Conservation (phyloP, 1,139 yeast species). For the Pichia cactophila region DNA sequence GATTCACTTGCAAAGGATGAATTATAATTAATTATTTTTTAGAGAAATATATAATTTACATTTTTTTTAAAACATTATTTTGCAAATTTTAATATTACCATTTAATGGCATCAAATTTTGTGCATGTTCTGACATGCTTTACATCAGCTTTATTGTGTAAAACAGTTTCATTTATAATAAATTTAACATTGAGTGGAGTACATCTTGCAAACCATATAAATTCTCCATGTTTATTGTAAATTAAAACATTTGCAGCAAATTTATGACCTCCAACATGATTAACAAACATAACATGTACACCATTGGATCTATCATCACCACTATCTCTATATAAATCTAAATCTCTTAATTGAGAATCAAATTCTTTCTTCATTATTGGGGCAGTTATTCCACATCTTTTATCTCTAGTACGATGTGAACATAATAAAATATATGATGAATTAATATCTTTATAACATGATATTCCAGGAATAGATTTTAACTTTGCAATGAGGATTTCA, state of each 20-base stretch:
- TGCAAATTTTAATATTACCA: slow-evolving; percentile 36
- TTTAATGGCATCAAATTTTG: slow-evolving; percentile 42
- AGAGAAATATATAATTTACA: not conserved
- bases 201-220: slow-evolving; percentile 86
- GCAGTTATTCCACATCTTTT: slow-evolving; percentile 93
- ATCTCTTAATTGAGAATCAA: slow-evolving; percentile 67
- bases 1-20: not conserved
- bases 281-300: slow-evolving; percentile 60
- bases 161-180: slow-evolving; percentile 69
- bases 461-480: slow-evolving; percentile 19
- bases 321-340: slow-evolving; percentile 63
- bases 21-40: not conserved
- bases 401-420: slow-evolving; percentile 88
- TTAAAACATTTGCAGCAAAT: slow-evolving; percentile 78
- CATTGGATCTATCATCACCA: slow-evolving; percentile 66
- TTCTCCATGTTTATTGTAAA: slow-evolving; percentile 67
- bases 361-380: slow-evolving; percentile 77
- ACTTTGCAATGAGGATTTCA: slow-evolving; percentile 8
- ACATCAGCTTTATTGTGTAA: slow-evolving; percentile 68
- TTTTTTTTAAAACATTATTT: not conserved
- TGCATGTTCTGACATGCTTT: slow-evolving; percentile 56
- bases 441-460: slow-evolving; percentile 34
- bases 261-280: slow-evolving; percentile 97
- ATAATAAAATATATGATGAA: slow-evolving; percentile 59
- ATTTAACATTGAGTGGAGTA: slow-evolving; percentile 64